Evolutionary conservation across 805 yeast genomes (phyloP).

Genomic region (Teunomyces lycoperdinae): DNA sequence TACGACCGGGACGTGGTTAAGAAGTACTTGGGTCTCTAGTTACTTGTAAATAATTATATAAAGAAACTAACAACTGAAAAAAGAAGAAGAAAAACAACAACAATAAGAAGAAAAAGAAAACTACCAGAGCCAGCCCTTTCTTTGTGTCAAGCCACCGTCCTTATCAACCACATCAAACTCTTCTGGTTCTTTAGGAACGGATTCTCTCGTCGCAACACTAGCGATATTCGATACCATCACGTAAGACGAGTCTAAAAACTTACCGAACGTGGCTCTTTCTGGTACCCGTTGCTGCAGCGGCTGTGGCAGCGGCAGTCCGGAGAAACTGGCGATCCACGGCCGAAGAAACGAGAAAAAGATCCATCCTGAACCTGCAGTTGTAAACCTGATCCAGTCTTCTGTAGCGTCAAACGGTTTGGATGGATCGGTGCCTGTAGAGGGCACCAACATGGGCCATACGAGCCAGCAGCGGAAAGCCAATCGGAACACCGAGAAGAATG

Average conservation of each 20-base stretch:
- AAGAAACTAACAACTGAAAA: not conserved
- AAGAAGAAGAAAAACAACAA: not conserved
- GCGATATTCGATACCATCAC: conserved; percentile 12
- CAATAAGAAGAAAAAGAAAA: not conserved
- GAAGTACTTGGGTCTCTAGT: conserved; percentile 27
- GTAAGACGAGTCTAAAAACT: conserved; percentile 11
- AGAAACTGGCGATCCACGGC: conserved; percentile 25
- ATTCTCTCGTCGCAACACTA: not conserved
- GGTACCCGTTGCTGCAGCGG: conserved; percentile 1
- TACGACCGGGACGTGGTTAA: conserved; percentile 29
- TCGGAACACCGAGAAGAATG: conserved; percentile 51
- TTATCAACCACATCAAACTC: conserved; percentile 10
- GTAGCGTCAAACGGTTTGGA: conserved; percentile 7
- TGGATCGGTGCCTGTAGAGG: conserved; percentile 8
- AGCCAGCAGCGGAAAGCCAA: conserved; percentile 59
- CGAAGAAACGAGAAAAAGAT: conserved; percentile 24
- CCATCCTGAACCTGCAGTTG: conserved; percentile 32
- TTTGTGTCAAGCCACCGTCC: not conserved
- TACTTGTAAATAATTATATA: not conserved
- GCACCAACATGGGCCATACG: conserved; percentile 42
- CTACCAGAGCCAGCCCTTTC: conserved; percentile 16
- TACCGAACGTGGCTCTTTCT: not conserved
- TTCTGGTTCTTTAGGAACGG: not conserved
- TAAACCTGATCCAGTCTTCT: conserved; percentile 26
- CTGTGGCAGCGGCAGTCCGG: not conserved